Evolutionary conservation across 2,329 filamentous ascomycete genomes (phyloP).

Genomic region (Aspergillus thermomutatus): DNA sequence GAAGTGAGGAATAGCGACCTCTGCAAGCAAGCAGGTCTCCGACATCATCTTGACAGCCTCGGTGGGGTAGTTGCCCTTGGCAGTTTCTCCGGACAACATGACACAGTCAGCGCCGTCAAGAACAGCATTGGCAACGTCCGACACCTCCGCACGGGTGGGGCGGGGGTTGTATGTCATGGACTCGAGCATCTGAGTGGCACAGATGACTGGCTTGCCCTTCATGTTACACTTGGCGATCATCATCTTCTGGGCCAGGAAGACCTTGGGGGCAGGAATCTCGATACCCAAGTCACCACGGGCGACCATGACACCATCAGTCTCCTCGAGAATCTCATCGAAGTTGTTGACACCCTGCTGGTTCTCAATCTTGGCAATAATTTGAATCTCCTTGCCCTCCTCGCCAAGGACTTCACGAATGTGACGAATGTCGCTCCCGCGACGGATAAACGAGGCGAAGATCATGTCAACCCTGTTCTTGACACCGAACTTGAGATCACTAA

Average conservation of each 20-base stretch:
- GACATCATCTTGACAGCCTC: constrained; percentile 98
- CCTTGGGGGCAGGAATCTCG: constrained; percentile 96
- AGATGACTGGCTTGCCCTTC: constrained; percentile 97
- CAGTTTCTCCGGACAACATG: constrained; percentile 98
- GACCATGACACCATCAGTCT: constrained; percentile 99
- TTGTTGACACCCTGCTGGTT: constrained; percentile 99
- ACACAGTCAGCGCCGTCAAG: constrained; percentile 98
- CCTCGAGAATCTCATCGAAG: constrained; percentile 92
- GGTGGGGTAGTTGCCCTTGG: constrained; percentile 91
- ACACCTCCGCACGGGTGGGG: constrained; percentile 96
- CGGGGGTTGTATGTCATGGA: constrained; percentile 99
- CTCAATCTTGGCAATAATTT: constrained; percentile 99
- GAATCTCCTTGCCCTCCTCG: constrained; percentile 88
- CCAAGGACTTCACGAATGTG: constrained; percentile 91
- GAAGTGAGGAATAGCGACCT: constrained; percentile 96
- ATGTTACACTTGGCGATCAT: constrained; percentile 99
- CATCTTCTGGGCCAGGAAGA: constrained; percentile 99
- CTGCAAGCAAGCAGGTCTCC: constrained; percentile 92
- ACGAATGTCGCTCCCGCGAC: constrained; percentile 85
- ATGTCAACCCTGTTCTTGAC: constrained; percentile 99
- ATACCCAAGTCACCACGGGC: constrained; percentile 98
- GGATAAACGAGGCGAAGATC: constrained; percentile 98
- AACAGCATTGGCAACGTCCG: constrained; percentile 96
- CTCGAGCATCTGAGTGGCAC: constrained; percentile 99
- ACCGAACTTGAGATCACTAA: constrained; percentile 87